phyloP scores from a whole-genome alignment of 2,329 filamentous ascomycete genomes.

The Diaporthe longicolla region DNA sequence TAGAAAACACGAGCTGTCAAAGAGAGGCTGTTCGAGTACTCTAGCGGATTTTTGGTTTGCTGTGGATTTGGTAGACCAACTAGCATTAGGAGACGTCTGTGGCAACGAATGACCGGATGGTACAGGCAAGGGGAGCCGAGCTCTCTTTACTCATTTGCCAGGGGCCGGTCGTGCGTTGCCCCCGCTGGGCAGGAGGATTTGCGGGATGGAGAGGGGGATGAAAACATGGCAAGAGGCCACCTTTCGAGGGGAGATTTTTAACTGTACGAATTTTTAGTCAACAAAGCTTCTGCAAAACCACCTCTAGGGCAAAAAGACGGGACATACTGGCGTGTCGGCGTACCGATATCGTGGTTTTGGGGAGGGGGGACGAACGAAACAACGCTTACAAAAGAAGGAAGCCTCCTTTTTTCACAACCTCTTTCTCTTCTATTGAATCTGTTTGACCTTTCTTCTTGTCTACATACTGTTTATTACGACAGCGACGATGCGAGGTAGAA shows the following conservation, averaged over 20 bases:
- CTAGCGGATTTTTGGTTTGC: slow-evolving; percentile 20
- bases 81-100: slow-evolving; percentile 15
- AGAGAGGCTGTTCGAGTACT: slow-evolving; percentile 24
- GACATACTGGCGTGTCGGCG: slow-evolving; percentile 37
- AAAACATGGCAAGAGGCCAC: slow-evolving; percentile 21
- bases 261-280: slow-evolving; percentile 41
- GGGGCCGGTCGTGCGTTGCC: background rate
- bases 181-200: slow-evolving; percentile 16
- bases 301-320: slow-evolving; percentile 41
- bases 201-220: background rate
- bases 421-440: slow-evolving; percentile 42
- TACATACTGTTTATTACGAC: slow-evolving; percentile 10
- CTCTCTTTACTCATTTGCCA: background rate
- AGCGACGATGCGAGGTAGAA: slow-evolving; percentile 21
- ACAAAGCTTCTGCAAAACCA: slow-evolving; percentile 38
- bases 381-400: slow-evolving; percentile 32
- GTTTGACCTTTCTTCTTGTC: background rate
- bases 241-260: slow-evolving; percentile 26
- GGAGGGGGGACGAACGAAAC: slow-evolving; percentile 25
- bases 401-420: slow-evolving; percentile 17
- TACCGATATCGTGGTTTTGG: slow-evolving; percentile 39
- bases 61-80: slow-evolving; percentile 22
- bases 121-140: slow-evolving; percentile 4
- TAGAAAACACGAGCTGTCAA: slow-evolving; percentile 1
- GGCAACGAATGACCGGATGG: slow-evolving; percentile 14